Conservation (phyloP, 2,329 filamentous ascomycete species). For the Aspergillus niger region DNA sequence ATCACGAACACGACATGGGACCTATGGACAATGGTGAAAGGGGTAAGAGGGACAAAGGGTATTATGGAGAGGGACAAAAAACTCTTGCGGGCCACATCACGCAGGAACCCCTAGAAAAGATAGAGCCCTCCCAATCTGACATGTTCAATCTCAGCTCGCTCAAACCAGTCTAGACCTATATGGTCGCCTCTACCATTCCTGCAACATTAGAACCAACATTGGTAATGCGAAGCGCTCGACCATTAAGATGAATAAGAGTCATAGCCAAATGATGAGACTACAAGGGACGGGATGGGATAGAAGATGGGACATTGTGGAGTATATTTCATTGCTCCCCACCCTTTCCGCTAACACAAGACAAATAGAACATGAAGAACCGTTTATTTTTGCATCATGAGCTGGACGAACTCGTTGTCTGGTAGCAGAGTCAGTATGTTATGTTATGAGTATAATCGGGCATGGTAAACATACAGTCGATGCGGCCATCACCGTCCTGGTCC, state of each 20-base stretch:
- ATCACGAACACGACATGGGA: slow-evolving; percentile 7
- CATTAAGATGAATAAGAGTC: slow-evolving; percentile 19
- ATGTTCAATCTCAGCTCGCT: not conserved
- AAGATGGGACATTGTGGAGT: slow-evolving; percentile 24
- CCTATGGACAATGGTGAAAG: slow-evolving; percentile 4
- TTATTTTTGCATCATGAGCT: slow-evolving; percentile 96
- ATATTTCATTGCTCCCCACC: slow-evolving; percentile 28
- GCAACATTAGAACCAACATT: slow-evolving; percentile 11
- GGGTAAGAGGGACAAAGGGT: not conserved
- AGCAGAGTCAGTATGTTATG: slow-evolving; percentile 27
- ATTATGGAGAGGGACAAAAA: not conserved
- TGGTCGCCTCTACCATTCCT: slow-evolving; percentile 7
- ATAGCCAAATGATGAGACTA: slow-evolving; percentile 32
- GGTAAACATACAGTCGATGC: slow-evolving; percentile 75
- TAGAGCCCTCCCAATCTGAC: not conserved
- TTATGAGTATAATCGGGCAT: not conserved
- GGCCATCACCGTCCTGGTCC: slow-evolving; percentile 84
- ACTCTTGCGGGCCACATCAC: not conserved
- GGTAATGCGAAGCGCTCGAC: slow-evolving; percentile 15
- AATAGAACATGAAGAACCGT: slow-evolving; percentile 29
- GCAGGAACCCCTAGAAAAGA: not conserved
- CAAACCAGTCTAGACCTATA: not conserved
- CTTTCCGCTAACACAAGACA: slow-evolving; percentile 35
- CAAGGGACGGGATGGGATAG: slow-evolving; percentile 27
- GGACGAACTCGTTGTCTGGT: slow-evolving; percentile 86